phyloP scores from a whole-genome alignment of 441 rosid species.

The Geranium incanum region DNA sequence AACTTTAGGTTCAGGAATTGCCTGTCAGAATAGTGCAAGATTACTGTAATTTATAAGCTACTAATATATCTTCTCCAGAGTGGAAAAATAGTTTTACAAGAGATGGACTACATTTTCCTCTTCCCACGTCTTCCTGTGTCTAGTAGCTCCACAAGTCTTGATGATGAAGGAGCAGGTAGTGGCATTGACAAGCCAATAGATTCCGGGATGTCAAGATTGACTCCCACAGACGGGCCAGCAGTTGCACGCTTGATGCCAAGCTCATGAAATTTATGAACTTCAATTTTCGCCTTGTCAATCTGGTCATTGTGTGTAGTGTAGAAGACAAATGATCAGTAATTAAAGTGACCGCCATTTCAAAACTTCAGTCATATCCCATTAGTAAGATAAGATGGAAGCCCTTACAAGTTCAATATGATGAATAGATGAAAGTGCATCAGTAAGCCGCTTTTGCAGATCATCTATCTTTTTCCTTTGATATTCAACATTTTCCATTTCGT shows the following conservation, averaged over 20 bases:
- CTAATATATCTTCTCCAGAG: background rate
- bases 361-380: background rate
- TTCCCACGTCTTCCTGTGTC: constrained; percentile 60
- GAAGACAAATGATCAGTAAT: constrained; percentile 11
- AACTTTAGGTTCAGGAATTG: too few species aligned
- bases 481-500: constrained; percentile 88
- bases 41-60: too few species aligned
- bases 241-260: constrained; percentile 33
- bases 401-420: constrained; percentile 76
- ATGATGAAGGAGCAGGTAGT: constrained; percentile 39
- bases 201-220: constrained; percentile 80
- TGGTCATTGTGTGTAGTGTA: constrained; percentile 26
- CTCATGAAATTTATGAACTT: constrained; percentile 38
- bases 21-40: too few species aligned
- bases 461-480: constrained; percentile 54
- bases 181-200: constrained; percentile 64
- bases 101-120: constrained; percentile 40
- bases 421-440: constrained; percentile 77
- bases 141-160: constrained; percentile 55
- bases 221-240: constrained; percentile 39
- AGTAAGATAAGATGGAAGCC: background rate
- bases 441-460: constrained; percentile 72
- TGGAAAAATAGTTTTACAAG: background rate
- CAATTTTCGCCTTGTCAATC: constrained; percentile 62
- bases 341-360: background rate